A percentile compares a stretch with the other conserved stretches of the same genome.
phyloP scores from a whole-genome alignment of 2,329 filamentous ascomycete genomes.

The Cercospora nicotianae region DNA sequence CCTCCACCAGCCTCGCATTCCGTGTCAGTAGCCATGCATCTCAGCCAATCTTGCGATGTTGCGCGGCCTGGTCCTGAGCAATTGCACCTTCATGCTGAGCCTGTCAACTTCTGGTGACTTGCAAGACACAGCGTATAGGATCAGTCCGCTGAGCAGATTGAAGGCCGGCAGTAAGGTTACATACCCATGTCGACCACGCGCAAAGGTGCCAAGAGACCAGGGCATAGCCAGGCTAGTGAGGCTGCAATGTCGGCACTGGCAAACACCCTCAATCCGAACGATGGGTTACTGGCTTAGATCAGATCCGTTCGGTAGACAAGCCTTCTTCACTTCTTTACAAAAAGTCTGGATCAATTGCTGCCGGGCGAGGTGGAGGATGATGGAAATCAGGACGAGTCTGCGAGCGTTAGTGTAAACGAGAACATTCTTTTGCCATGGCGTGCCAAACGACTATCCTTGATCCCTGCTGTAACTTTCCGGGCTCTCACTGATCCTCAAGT shows the following conservation, averaged over 20 bases:
- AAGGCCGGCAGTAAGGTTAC: not conserved
- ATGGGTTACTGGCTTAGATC: not conserved
- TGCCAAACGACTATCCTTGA: not conserved
- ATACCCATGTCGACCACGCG: not conserved
- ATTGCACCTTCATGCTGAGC: slow-evolving; percentile 2
- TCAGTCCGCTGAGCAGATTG: not conserved
- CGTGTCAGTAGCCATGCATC: not conserved
- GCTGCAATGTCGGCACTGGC: not conserved
- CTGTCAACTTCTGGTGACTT: not conserved
- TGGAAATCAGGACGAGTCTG: not conserved
- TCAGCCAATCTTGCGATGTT: not conserved
- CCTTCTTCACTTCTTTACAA: not conserved
- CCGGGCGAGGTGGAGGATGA: not conserved
- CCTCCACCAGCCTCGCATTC: not conserved
- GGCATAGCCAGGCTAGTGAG: not conserved
- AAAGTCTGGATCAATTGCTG: not conserved
- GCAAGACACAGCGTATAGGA: slow-evolving; percentile 1
- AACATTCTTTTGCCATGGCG: not conserved
- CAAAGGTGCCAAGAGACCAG: not conserved
- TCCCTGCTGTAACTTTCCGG: not conserved
- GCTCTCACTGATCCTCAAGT: not conserved
- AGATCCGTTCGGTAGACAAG: not conserved
- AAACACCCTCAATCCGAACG: not conserved
- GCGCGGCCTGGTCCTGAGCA: not conserved
- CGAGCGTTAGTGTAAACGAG: not conserved